Evolutionary conservation across 106 monocot genomes (phyloP).

Genomic region (Allium sativum): DNA sequence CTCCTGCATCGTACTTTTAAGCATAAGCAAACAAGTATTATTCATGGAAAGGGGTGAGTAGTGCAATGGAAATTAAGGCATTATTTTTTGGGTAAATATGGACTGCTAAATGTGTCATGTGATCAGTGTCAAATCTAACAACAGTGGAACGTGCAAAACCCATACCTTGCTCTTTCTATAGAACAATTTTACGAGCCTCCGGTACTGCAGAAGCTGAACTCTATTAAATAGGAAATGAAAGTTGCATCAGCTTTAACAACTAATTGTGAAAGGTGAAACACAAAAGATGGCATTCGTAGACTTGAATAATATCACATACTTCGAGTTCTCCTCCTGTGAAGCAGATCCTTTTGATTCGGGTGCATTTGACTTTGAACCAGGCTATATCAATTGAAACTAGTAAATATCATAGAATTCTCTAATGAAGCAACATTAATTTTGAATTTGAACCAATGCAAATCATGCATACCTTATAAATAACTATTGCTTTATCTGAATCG

Average conservation of each 20-base stretch:
- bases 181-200: constrained; percentile 58
- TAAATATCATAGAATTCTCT: constrained; percentile 1
- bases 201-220: constrained; percentile 71
- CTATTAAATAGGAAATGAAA: constrained; percentile 29
- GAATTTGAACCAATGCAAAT: not conserved
- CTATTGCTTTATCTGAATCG: constrained; percentile 39
- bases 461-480: constrained; percentile 45
- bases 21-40: not conserved
- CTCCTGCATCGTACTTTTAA: constrained; percentile 47
- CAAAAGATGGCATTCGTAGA: not conserved
- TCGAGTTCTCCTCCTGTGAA: constrained; percentile 45
- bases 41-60: not conserved
- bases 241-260: no score
- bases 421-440: not conserved
- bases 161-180: constrained; percentile 93
- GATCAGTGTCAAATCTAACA: constrained; percentile 78
- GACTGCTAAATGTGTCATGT: constrained; percentile 18
- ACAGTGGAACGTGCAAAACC: constrained; percentile 82
- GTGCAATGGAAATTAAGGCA: not conserved
- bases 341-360: constrained; percentile 41
- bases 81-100: no score
- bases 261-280: not conserved
- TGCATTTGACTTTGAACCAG: constrained; percentile 20
- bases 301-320: constrained; percentile 35
- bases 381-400: constrained; percentile 31